phyloP scores from a whole-genome alignment of 139 green algal genomes.

The Chlorella sp. region DNA sequence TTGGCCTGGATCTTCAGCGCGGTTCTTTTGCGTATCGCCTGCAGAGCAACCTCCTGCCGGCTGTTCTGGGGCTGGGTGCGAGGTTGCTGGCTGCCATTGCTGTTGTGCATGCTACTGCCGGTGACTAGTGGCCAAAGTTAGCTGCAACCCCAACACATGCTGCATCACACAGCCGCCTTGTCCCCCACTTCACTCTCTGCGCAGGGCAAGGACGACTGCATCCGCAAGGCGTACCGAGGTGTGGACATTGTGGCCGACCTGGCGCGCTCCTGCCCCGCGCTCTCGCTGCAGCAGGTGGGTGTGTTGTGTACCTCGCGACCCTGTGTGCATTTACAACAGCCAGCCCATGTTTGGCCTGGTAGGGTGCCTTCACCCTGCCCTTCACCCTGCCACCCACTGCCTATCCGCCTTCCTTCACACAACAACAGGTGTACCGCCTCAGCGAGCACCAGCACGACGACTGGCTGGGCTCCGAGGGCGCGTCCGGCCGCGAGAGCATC shows the following conservation, averaged over 20 bases:
- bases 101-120: too few species aligned
- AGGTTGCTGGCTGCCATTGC: neutral
- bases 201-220: slow-evolving; percentile 61
- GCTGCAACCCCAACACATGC: too few species aligned
- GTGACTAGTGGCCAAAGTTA: too few species aligned
- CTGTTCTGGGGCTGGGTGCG: neutral
- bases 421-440: slow-evolving; percentile 51
- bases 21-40: too few species aligned
- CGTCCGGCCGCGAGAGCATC: slow-evolving; percentile 42
- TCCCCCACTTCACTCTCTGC: neutral
- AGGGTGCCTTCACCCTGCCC: too few species aligned
- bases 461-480: slow-evolving; percentile 51
- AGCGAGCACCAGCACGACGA: slow-evolving; percentile 74
- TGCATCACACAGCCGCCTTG: neutral
- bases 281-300: slow-evolving; percentile 56
- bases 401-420: too few species aligned
- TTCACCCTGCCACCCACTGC: too few species aligned
- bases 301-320: too few species aligned
- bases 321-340: too few species aligned
- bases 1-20: too few species aligned
- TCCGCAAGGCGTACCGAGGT: slow-evolving; percentile 49
- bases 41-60: too few species aligned
- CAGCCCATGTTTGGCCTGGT: too few species aligned
- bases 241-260: slow-evolving; percentile 57
- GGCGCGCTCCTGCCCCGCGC: slow-evolving; percentile 37